phyloP scores from a whole-genome alignment of 106 monocot genomes.

The Dioscorea dumetorum region DNA sequence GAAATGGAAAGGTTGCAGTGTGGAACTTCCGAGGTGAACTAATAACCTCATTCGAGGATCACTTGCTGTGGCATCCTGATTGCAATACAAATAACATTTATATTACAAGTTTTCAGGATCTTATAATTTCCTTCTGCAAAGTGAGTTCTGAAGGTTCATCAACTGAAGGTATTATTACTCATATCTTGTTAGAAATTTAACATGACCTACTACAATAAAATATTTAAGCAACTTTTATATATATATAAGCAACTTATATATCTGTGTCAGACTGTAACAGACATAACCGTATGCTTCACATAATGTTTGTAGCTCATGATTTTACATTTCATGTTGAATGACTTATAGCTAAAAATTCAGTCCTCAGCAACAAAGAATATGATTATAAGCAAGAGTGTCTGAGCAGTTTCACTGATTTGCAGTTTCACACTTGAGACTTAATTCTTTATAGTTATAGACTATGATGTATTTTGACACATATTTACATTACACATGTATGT shows the following conservation, averaged over 20 bases:
- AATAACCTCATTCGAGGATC: constrained; percentile 82
- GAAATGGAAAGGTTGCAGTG: constrained; percentile 70
- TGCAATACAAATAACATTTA: constrained; percentile 90
- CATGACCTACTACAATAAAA: not conserved
- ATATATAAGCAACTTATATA: not conserved
- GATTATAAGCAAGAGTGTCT: no score
- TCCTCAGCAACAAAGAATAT: no score
- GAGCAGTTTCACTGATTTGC: no score
- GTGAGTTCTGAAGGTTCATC: constrained; percentile 39
- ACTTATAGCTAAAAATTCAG: no score
- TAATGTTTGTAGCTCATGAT: no score
- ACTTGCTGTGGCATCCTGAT: constrained; percentile 81
- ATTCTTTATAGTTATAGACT: no score
- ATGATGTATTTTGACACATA: no score
- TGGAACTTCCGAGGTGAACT: constrained; percentile 85
- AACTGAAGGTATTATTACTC: constrained; percentile 33
- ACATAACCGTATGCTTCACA: no score
- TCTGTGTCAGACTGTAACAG: no score
- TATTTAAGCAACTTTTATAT: not conserved
- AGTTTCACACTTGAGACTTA: no score
- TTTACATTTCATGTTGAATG: no score
- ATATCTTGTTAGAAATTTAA: not conserved
- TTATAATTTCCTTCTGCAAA: constrained; percentile 83
- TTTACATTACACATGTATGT: no score
- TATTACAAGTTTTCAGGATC: constrained; percentile 75